Evolutionary conservation across 2,329 filamentous ascomycete genomes (phyloP).

Genomic region (Botrytis tulipae): DNA sequence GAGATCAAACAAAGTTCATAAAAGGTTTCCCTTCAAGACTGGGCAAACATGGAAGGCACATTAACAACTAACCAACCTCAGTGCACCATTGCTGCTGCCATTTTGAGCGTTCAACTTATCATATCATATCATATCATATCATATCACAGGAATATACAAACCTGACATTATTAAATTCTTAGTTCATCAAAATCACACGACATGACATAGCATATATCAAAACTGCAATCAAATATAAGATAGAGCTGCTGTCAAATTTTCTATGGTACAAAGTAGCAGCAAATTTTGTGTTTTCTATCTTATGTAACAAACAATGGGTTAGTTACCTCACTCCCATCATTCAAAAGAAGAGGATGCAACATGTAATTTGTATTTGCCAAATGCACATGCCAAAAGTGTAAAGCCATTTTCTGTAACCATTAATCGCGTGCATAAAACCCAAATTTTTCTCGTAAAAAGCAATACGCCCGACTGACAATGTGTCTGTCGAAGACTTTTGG

Average conservation of each 20-base stretch:
- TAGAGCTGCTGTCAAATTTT: slow-evolving; percentile 19
- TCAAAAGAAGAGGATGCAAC: slow-evolving; percentile 1
- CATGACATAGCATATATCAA: background rate
- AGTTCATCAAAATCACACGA: background rate
- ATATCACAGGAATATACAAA: background rate
- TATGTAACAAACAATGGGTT: background rate
- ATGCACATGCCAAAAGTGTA: slow-evolving; percentile 6
- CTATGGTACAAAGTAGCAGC: slow-evolving; percentile 20
- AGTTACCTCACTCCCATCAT: slow-evolving; percentile 9
- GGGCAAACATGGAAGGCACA: slow-evolving; percentile 2
- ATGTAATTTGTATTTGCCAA: background rate
- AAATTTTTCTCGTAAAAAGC: slow-evolving; percentile 24
- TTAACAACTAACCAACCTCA: background rate
- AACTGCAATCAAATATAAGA: background rate
- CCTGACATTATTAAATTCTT: background rate
- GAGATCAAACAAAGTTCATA: background rate
- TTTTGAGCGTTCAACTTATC: too few relatives aligned
- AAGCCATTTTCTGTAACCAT: slow-evolving; percentile 29
- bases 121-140: background rate
- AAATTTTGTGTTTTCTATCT: slow-evolving; percentile 17
- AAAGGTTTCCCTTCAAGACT: background rate
- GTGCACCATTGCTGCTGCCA: background rate
- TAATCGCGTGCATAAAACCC: slow-evolving; percentile 28
- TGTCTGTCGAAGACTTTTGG: slow-evolving; percentile 28
- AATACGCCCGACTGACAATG: slow-evolving; percentile 27